Percentiles rank a stretch among this genome's conserved stretches.
Evolutionary conservation across 805 yeast genomes (phyloP).

Genomic region (Cyberlindnera japonica): DNA sequence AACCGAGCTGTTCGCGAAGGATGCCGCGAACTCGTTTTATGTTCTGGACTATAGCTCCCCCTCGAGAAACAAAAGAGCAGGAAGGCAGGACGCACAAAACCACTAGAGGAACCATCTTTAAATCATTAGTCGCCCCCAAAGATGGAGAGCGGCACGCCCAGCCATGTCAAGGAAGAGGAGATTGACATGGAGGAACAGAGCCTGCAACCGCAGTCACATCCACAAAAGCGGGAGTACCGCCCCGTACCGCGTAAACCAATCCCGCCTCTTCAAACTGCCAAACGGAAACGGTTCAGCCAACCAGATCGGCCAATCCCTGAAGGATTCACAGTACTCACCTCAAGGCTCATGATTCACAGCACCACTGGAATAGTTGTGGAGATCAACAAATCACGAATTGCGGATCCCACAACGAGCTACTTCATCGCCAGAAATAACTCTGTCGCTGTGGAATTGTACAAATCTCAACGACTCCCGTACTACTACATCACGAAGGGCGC

Average conservation of each 20-base stretch:
- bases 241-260: background rate
- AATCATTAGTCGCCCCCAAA: too few species aligned
- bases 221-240: background rate
- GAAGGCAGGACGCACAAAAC: too few species aligned
- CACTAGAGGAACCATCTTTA: too few species aligned
- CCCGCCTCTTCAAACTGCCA: constrained; percentile 2
- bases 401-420: constrained; percentile 7
- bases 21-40: too few species aligned
- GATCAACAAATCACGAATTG: background rate
- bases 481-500: constrained; percentile 8
- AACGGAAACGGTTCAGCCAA: background rate
- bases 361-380: constrained; percentile 2
- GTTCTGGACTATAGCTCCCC: too few species aligned
- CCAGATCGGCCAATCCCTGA: background rate
- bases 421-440: constrained; percentile 9
- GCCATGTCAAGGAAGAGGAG: too few species aligned
- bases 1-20: too few species aligned
- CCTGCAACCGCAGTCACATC: background rate
- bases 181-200: too few species aligned
- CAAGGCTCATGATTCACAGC: background rate
- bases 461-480: constrained; percentile 1
- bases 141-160: too few species aligned
- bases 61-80: too few species aligned
- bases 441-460: constrained; percentile 6
- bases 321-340: constrained; percentile 1